Base-by-base conservation (phyloP, 1,284 basidiomycete genomes). In the Omphalotus olearius region DNA sequence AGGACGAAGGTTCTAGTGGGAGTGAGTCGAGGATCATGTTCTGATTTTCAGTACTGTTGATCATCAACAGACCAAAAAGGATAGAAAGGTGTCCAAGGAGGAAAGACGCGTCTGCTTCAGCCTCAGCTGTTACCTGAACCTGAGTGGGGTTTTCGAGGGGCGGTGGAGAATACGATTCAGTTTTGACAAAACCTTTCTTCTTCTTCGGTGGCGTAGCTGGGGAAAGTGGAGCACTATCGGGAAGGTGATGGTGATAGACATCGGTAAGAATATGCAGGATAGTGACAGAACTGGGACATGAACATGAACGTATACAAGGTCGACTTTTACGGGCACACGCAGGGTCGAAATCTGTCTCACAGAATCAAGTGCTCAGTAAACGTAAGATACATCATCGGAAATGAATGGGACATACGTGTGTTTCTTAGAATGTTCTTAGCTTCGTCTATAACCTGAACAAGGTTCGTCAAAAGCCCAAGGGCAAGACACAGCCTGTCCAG, bases 31-130 rank as follows among this genome's bases (percentile, higher is more conserved):
- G 61, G n/a, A 86, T 65, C 3, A 69, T 56, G 2, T 55, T 41
- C 56, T 77, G 75, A 58, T 82, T 85, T 23, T 59, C 58, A 2
- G 61, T 50, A 37, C 67, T 72, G 36, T 69, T 68, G 40, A 71
- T 72, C 66, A 86, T 80, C 45, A 89, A 73, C n/a, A 90, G 66
- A 2, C 85, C 87, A 45, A 90, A 75, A 5, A 90, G 73, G 3
- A 90, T 77, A 0, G 87, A 79, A 13, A 87, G 75, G 60, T 89
- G 87, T 0, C 83, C 83, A 17, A 77, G 76, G 16, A 86, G 71
- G 59, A 85, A 50, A 11, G 66, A 69, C 20, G 62, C 64, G 47
- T 71, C 71, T n/a, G 67, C 64, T 53, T 69, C 62, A 23, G 59
- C 53, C 33, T 67, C 48, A 64, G 57, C 20, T 56, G 58, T 33